Base-by-base conservation (phyloP, 768 basidiomycete genomes). In the Amanita jacksonii region DNA sequence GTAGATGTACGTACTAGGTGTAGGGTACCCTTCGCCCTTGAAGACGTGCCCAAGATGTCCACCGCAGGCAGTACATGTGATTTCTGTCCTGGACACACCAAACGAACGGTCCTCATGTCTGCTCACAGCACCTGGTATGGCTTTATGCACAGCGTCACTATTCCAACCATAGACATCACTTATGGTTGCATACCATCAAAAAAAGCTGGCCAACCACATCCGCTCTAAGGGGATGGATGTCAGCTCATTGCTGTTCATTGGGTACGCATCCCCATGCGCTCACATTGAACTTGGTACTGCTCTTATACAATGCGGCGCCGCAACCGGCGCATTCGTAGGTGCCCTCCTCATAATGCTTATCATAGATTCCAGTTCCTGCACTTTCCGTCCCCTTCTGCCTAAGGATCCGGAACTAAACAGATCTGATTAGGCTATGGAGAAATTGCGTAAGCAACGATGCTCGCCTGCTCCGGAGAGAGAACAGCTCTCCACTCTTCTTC, bases 201-300 rank as follows among this genome's bases (percentile, higher is more conserved):
- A 73, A 96, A 97, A 1, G 92, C 89, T n/a, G 93, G 92, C 92
- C 92, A 97, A 18, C 92, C 92, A 55, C 89, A 94, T 6, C 90
- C 89, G 47, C 87, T 91, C 73, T 73, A 42, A 13, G 36, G 34
- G 24, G 4, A 50, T 16, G 41, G 8, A 27, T 3, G 8, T n/a
- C n/a, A n/a, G n/a, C n/a, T n/a, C n/a, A n/a, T n/a, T n/a, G n/a
- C n/a, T n/a, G n/a, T n/a, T n/a, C n/a, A n/a, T n/a, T n/a, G n/a
- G n/a, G n/a, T n/a, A n/a, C n/a, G n/a, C n/a, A n/a, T n/a, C n/a
- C n/a, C n/a, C n/a, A n/a, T 23, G 38, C 20, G 56, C 67, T 23
- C 31, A 74, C 73, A 53, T 84, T 73, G 63, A 94, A 96, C 64
- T 96, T 96, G 51, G 89, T 91, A 20, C 69, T 70, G 55, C 85